phyloP scores from a whole-genome alignment of 495 filamentous ascomycete species.

The Aspergillus taichungensis region DNA sequence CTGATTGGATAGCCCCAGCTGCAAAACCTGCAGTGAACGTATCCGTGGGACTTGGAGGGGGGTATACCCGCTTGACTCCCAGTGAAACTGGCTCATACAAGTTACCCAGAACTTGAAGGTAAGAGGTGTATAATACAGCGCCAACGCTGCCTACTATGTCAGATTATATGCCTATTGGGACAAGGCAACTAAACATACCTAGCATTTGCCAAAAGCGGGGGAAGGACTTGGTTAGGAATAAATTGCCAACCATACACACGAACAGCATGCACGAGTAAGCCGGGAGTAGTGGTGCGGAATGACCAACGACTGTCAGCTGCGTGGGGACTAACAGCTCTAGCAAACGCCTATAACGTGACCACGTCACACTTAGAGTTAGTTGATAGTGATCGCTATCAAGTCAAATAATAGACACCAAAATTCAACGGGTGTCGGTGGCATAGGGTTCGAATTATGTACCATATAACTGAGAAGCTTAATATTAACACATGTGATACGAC shows the following conservation, averaged over 20 bases:
- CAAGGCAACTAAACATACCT: conserved; percentile 27
- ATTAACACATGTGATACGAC: conserved; percentile 2
- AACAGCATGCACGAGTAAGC: conserved; percentile 70
- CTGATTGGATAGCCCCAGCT: conserved; percentile 68
- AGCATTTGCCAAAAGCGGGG: conserved; percentile 78
- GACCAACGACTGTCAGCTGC: conserved; percentile 53
- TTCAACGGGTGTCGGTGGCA: background rate
- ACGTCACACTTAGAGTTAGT: conserved; percentile 12
- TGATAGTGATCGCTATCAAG: conserved; percentile 3
- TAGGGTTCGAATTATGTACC: conserved; percentile 28
- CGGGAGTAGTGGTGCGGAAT: conserved; percentile 65
- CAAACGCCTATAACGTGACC: conserved; percentile 44
- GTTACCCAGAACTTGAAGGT: conserved; percentile 66
- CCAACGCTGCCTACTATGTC: conserved; percentile 48
- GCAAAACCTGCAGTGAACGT: conserved; percentile 72
- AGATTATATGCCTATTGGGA: background rate
- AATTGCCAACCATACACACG: conserved; percentile 75
- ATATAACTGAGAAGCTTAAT: conserved; percentile 39
- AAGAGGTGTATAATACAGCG: conserved; percentile 78
- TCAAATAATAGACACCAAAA: background rate
- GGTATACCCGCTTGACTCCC: conserved; percentile 61
- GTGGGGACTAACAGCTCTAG: conserved; percentile 57
- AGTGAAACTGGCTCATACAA: conserved; percentile 66
- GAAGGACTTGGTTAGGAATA: conserved; percentile 79
- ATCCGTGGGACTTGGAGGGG: conserved; percentile 53